Conservation (phyloP, 192 early-diverging fungal genomes). For the Backusella macrospora region DNA sequence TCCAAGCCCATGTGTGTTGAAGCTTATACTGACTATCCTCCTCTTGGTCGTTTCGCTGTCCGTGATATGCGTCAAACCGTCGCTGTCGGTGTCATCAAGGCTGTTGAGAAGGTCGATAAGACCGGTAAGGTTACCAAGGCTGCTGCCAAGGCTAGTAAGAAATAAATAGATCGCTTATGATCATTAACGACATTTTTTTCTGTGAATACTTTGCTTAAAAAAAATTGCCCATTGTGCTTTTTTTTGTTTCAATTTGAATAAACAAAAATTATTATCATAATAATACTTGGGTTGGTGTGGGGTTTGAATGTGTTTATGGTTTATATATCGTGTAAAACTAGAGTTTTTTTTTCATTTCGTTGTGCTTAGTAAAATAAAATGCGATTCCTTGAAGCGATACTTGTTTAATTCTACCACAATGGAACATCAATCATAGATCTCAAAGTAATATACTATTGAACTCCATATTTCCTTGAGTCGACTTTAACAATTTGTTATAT, state of each 20-base stretch:
- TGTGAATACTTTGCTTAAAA: background rate
- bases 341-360: too few relatives aligned
- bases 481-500: too few relatives aligned
- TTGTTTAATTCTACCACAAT: too few relatives aligned
- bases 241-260: background rate
- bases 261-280: constrained; percentile 7
- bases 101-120: constrained; percentile 83
- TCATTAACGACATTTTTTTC: background rate
- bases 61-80: constrained; percentile 99
- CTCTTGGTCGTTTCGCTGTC: constrained; percentile 96
- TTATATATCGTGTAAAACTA: too few relatives aligned
- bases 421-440: too few relatives aligned
- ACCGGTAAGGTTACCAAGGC: constrained; percentile 78
- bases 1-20: constrained; percentile 98
- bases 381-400: too few relatives aligned
- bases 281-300: background rate
- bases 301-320: background rate
- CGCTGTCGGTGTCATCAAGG: constrained; percentile 97
- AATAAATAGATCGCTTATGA: constrained; percentile 53
- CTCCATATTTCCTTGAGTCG: too few relatives aligned
- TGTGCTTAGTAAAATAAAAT: too few relatives aligned
- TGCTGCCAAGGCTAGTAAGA: constrained; percentile 77
- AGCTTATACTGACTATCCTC: constrained; percentile 89
- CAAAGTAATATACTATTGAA: too few relatives aligned
- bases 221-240: constrained; percentile 8